phyloP scores from a whole-genome alignment of 306 rosid genomes.

The Quillaja saponaria region DNA sequence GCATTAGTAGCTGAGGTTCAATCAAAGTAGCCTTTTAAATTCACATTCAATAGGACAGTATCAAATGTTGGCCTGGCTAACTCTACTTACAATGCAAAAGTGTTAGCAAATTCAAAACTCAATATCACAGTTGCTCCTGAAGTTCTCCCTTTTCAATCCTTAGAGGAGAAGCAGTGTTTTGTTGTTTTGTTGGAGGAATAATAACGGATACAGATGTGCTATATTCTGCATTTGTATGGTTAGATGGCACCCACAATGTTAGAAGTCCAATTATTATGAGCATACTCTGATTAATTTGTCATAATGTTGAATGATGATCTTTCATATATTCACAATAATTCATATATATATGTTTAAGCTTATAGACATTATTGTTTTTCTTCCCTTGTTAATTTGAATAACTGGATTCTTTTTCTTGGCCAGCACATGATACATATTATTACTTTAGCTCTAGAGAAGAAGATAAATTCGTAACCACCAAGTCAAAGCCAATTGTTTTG shows the following conservation, averaged over 20 bases:
- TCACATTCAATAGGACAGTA: conserved; percentile 9
- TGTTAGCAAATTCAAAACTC: not conserved
- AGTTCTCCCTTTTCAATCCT: conserved; percentile 24
- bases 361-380: no score
- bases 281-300: no score
- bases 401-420: no score
- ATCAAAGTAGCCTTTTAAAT: not conserved
- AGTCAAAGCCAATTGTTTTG: no score
- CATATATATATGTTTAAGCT: no score
- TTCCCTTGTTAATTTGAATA: no score
- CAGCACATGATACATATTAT: no score
- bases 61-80: conserved; percentile 29
- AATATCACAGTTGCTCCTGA: conserved; percentile 32
- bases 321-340: no score
- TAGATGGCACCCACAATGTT: conserved; percentile 27
- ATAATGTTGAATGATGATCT: no score
- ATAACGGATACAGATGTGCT: not conserved
- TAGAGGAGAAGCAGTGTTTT: conserved; percentile 33
- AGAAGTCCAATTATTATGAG: conserved; percentile 29
- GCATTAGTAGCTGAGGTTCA: not conserved
- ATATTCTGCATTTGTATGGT: conserved; percentile 36
- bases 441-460: no score
- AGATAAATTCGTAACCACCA: no score
- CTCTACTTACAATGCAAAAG: conserved; percentile 26
- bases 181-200: conserved; percentile 25